phyloP scores from a whole-genome alignment of 108 stramenopile species.

The Nitzschia inconspicua region DNA sequence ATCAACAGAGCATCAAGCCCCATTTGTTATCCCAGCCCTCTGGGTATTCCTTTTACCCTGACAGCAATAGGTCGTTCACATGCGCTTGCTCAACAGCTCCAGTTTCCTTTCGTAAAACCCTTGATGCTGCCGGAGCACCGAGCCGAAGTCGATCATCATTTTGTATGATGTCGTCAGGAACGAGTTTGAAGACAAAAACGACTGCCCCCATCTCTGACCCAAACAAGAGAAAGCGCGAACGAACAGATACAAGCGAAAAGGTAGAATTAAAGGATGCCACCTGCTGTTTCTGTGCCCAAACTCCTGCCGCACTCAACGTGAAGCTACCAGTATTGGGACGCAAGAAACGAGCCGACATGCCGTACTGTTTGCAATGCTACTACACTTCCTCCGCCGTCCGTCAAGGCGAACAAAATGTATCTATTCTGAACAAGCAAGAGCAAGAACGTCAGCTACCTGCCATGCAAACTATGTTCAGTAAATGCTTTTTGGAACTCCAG shows the following conservation, averaged over 20 bases:
- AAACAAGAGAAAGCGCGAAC: neutral
- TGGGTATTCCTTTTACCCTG: too few species aligned
- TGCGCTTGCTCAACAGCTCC: too few species aligned
- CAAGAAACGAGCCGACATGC: conserved; percentile 16
- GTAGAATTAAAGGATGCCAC: neutral
- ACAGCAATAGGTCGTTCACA: too few species aligned
- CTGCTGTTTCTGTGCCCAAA: conserved; percentile 31
- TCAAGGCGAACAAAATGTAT: conserved; percentile 29
- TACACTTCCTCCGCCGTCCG: conserved; percentile 69
- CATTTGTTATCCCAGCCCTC: too few species aligned
- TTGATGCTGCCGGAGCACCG: too few species aligned
- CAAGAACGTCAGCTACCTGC: conserved; percentile 48
- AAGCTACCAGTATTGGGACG: conserved; percentile 20
- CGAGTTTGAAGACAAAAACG: too few species aligned
- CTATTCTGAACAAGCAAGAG: conserved; percentile 31
- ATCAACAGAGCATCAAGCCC: too few species aligned
- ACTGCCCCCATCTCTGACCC: neutral
- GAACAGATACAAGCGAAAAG: neutral
- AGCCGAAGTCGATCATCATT: too few species aligned
- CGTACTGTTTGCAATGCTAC: conserved; percentile 65
- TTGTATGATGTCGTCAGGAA: too few species aligned
- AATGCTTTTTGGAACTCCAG: conserved; percentile 63
- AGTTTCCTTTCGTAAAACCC: too few species aligned
- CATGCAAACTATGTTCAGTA: conserved; percentile 65
- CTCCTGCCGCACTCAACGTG: conserved; percentile 22